These are phyloP conservation scores for Fusarium newnesense DNA, from an alignment of 2,329 filamentous ascomycete species.

Conservation along the genomic window DNA sequence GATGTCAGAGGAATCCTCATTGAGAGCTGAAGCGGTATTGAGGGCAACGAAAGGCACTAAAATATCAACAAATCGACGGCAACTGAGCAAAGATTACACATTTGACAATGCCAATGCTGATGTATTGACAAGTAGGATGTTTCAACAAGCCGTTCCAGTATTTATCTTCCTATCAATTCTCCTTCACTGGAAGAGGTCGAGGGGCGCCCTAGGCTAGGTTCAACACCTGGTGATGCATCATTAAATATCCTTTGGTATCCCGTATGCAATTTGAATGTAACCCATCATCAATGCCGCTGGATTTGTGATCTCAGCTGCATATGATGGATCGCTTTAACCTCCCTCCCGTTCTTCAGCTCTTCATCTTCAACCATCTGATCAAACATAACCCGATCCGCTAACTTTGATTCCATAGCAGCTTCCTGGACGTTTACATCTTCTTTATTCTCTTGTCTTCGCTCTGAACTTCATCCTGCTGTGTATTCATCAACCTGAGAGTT, in stretches of 20 bases:
- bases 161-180: not conserved
- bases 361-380: slow-evolving; percentile 30
- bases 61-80: too few species aligned
- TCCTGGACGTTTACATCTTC: too few species aligned
- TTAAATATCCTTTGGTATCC: not conserved
- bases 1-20: too few species aligned
- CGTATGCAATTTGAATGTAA: not conserved
- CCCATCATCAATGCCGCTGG: not conserved
- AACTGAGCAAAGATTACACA: too few species aligned
- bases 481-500: too few species aligned
- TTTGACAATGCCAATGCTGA: not conserved
- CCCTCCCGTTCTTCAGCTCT: not conserved
- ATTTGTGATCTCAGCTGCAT: not conserved
- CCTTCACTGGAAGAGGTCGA: not conserved
- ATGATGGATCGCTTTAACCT: not conserved
- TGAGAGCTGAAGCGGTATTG: too few species aligned
- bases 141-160: not conserved
- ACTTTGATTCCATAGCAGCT: too few species aligned
- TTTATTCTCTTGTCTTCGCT: too few species aligned
- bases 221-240: not conserved
- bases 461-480: too few species aligned
- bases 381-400: slow-evolving; percentile 27
- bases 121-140: not conserved
- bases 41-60: too few species aligned
- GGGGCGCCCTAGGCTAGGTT: not conserved